These are phyloP conservation scores for Crithidia acanthocephali DNA, from an alignment of 208 protist genomes.

Conservation along the genomic window DNA sequence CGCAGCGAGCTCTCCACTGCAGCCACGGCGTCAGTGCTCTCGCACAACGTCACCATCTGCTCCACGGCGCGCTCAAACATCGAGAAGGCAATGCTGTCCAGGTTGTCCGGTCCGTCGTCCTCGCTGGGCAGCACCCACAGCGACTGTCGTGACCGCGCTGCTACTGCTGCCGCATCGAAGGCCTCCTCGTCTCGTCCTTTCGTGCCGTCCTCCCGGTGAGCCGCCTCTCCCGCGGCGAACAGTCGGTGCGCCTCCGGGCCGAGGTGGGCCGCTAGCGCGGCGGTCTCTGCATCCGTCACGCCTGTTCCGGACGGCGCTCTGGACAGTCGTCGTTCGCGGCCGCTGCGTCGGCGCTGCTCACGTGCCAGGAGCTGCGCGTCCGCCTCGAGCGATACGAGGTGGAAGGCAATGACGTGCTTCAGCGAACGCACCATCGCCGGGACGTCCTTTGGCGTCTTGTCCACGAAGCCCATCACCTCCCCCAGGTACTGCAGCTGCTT, in stretches of 20 bases:
- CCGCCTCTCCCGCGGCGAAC: not conserved
- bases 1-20: conserved; percentile 29
- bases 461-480: conserved; percentile 23
- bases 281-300: not conserved
- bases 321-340: not conserved
- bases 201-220: not conserved
- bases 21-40: conserved; percentile 26
- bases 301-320: not conserved
- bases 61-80: conserved; percentile 48
- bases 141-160: not conserved
- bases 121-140: not conserved
- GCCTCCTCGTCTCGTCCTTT: not conserved
- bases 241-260: not conserved
- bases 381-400: conserved; percentile 74
- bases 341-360: conserved; percentile 15
- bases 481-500: conserved; percentile 25
- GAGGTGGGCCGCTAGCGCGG: not conserved
- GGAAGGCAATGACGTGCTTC: conserved; percentile 50
- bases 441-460: conserved; percentile 18
- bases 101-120: conserved; percentile 5
- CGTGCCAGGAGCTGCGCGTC: conserved; percentile 46
- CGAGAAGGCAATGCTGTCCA: conserved; percentile 39
- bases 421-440: conserved; percentile 22
- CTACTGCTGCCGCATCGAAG: not conserved
- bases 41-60: conserved; percentile 47